A percentile compares a stretch with the other conserved stretches of the same genome.
These are phyloP conservation scores for Laetiporus sulphureus DNA, from an alignment of 1,284 basidiomycete species.

Conservation along the genomic window DNA sequence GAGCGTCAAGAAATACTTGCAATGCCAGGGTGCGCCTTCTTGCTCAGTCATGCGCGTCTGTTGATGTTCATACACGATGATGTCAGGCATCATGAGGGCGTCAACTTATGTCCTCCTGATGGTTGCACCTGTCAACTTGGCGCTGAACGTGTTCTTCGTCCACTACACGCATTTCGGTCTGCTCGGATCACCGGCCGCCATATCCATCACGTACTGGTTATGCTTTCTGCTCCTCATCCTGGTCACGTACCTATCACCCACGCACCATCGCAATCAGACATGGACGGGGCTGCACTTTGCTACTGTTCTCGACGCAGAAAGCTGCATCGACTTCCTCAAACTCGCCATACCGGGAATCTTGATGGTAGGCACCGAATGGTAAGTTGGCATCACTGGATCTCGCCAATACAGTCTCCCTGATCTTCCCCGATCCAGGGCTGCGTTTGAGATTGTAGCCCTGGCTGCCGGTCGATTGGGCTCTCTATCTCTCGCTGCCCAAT, in stretches of 20 bases:
- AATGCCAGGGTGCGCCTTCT: constrained; percentile 57
- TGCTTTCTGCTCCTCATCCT: constrained; percentile 49
- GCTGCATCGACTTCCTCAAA: constrained; percentile 50
- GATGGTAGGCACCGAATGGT: constrained; percentile 80
- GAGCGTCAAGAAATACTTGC: constrained; percentile 71
- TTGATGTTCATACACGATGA: not conserved
- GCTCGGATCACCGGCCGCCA: constrained; percentile 56
- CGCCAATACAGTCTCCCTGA: not conserved
- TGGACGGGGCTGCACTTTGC: constrained; percentile 55
- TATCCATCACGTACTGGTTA: constrained; percentile 67
- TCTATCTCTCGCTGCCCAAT: constrained; percentile 64
- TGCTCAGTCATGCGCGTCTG: not conserved
- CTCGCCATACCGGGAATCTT: constrained; percentile 68
- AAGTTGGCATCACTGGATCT: constrained; percentile 11
- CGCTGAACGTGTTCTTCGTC: constrained; percentile 50
- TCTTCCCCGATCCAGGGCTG: constrained; percentile 41
- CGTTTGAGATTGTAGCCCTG: constrained; percentile 74
- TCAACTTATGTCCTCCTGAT: constrained; percentile 55
- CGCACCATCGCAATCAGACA: constrained; percentile 48
- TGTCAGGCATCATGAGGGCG: constrained; percentile 64
- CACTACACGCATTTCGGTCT: constrained; percentile 56
- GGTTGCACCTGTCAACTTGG: constrained; percentile 59
- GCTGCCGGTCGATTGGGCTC: constrained; percentile 66
- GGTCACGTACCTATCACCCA: constrained; percentile 41
- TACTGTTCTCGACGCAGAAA: constrained; percentile 38